Percentiles rank a stretch among this genome's conserved stretches.
Evolutionary conservation across 768 basidiomycete species (phyloP).

Genomic region (Podaxis sp.): DNA sequence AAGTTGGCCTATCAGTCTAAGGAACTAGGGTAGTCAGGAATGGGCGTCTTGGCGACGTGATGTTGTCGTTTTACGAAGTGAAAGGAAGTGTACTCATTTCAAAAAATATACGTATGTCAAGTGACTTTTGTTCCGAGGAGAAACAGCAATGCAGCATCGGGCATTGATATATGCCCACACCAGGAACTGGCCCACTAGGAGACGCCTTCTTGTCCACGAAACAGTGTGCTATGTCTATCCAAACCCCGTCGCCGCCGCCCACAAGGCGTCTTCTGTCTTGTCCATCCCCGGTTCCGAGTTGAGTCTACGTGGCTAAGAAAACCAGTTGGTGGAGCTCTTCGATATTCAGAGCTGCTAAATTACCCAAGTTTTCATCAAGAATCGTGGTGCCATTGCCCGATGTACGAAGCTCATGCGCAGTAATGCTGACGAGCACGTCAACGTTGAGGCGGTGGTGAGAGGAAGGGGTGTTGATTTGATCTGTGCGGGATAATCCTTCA

Average conservation of each 20-base stretch:
- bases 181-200: no score
- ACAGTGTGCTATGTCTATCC: slow-evolving; percentile 53
- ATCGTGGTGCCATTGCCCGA: slow-evolving; percentile 96
- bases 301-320: slow-evolving; percentile 19
- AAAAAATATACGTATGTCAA: no score
- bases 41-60: no score
- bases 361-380: slow-evolving; percentile 88
- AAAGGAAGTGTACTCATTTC: no score
- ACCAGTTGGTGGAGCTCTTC: slow-evolving; percentile 86
- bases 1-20: no score
- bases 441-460: slow-evolving; percentile 97
- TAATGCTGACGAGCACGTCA: slow-evolving; percentile 83
- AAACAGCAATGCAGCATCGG: no score
- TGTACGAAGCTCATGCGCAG: slow-evolving; percentile 93
- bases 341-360: slow-evolving; percentile 91
- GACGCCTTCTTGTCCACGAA: no score
- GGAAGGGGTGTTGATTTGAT: slow-evolving; percentile 98
- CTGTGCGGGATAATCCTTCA: slow-evolving; percentile 5
- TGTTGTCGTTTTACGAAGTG: no score
- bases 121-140: no score
- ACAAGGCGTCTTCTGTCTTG: slow-evolving; percentile 85
- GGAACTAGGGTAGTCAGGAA: no score
- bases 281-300: slow-evolving; percentile 26
- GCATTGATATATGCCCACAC: no score
- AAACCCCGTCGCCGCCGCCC: slow-evolving; percentile 91